These are phyloP conservation scores for Beta lomatogona DNA, from an alignment of 179 eudicot species.

Conservation along the genomic window DNA sequence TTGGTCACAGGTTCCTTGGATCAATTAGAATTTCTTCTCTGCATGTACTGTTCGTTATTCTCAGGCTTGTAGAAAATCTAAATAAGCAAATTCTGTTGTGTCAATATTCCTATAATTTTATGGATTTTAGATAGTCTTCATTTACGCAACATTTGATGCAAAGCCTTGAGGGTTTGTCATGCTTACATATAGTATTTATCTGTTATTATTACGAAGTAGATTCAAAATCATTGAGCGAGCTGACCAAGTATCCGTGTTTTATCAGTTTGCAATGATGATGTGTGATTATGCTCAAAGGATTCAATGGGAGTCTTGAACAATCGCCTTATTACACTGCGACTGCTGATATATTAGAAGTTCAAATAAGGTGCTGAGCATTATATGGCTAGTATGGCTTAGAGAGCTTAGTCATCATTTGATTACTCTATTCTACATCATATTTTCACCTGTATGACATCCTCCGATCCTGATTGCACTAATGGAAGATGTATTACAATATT, in stretches of 20 bases:
- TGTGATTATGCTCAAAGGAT: conserved; percentile 55
- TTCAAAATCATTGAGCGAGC: conserved; percentile 26
- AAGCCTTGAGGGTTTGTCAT: background rate
- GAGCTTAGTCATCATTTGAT: conserved; percentile 5
- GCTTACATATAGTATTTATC: conserved; percentile 2
- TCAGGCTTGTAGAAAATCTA: background rate
- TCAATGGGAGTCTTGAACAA: conserved; percentile 32
- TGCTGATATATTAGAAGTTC: conserved; percentile 28
- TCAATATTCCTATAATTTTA: background rate
- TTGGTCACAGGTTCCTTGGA: background rate
- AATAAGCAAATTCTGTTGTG: background rate
- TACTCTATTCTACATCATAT: background rate
- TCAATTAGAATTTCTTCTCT: background rate
- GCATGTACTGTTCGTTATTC: background rate
- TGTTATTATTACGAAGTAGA: conserved; percentile 18
- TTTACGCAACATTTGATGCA: background rate
- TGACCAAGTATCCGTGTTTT: conserved; percentile 38
- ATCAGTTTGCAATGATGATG: conserved; percentile 80
- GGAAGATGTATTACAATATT: conserved; percentile 15
- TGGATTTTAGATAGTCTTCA: background rate
- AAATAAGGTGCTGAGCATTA: conserved; percentile 13
- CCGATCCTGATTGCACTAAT: background rate
- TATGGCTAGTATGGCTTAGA: conserved; percentile 20
- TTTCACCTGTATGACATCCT: background rate
- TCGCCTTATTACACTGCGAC: conserved; percentile 6